Conservation (phyloP, 2,329 filamentous ascomycete genomes). For the Fonsecaea pugnacius region DNA sequence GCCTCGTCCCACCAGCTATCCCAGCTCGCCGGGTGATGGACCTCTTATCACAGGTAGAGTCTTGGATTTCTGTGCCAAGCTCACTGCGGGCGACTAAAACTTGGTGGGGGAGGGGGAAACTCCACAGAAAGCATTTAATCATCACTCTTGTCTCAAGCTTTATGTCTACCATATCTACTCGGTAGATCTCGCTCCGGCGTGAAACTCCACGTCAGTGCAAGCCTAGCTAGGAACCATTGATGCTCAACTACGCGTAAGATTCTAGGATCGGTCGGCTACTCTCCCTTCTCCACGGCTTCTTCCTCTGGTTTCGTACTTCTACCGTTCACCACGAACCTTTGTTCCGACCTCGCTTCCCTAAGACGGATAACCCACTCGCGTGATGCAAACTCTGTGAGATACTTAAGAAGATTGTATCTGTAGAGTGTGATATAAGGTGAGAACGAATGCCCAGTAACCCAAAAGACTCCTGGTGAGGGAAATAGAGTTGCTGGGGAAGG, state of each 20-base stretch:
- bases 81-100: neutral
- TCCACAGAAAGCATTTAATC: neutral
- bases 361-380: too few species aligned
- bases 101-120: neutral
- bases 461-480: neutral
- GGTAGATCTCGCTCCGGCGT: neutral
- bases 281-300: neutral
- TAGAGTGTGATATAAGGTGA: neutral
- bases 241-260: too few species aligned
- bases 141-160: neutral
- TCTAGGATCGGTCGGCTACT: too few species aligned
- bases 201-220: neutral
- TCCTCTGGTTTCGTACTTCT: neutral
- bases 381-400: too few species aligned
- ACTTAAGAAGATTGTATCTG: neutral
- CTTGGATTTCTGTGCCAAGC: slow-evolving; percentile 1
- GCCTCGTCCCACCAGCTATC: too few species aligned
- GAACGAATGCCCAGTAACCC: neutral
- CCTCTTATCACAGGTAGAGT: too few species aligned
- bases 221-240: too few species aligned
- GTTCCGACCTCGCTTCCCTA: too few species aligned
- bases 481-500: neutral
- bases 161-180: neutral
- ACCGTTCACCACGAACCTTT: neutral
- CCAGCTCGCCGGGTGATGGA: too few species aligned